Base-by-base conservation (phyloP, 805 yeast genomes). In the Huiozyma sinensis region DNA sequence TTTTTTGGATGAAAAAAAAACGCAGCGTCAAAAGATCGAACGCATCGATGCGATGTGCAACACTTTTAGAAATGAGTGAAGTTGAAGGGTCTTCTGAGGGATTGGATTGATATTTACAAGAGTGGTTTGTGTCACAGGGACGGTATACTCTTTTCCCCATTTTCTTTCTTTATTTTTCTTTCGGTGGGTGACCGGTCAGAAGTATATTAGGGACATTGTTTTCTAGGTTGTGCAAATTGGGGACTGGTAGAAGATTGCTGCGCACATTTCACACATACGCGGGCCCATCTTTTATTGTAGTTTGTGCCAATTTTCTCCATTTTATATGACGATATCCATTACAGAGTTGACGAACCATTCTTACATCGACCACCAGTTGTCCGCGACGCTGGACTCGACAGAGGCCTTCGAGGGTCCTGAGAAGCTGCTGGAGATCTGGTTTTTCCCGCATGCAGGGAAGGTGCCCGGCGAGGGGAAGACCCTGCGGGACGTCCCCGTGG, bases 381-480 rank as follows among this genome's bases (percentile, higher is more conserved):
- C 95, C 7, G 80, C 79, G 38, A 73, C 76, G 47, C 69, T 89
- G 50, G 97, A 89, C 66, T 88, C 96, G 13, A 73, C 95, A 10
- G 83, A 79, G 58, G 95, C 97, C 2, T 90, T 90, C 60, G 97
- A 90, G 69, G 97, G 98, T 6, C 97, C 98, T 31, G 97, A 90
- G 64, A 92, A 90, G 64, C 70, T 90, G 45, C 70, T 92, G 36
- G 96, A 90, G 61, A 70, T 90, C 46, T 89, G 96, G 96, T 80
- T 88, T 60, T 79, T 80, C 53, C 74, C 81, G 9, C 63, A 39
- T 68, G 67, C 36, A 47, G 58, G 28, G 51, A 62, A n/a, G 31
- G 53, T 28, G 61, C 68, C 9, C 57, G 37, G 32, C n/a, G 49
- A 59, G 31, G 49, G 41, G 6, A 69, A 67, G 60, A 86, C 76